Evolutionary conservation across 2,329 filamentous ascomycete genomes (phyloP).

Genomic region (Trichoderma cornu-damae): DNA sequence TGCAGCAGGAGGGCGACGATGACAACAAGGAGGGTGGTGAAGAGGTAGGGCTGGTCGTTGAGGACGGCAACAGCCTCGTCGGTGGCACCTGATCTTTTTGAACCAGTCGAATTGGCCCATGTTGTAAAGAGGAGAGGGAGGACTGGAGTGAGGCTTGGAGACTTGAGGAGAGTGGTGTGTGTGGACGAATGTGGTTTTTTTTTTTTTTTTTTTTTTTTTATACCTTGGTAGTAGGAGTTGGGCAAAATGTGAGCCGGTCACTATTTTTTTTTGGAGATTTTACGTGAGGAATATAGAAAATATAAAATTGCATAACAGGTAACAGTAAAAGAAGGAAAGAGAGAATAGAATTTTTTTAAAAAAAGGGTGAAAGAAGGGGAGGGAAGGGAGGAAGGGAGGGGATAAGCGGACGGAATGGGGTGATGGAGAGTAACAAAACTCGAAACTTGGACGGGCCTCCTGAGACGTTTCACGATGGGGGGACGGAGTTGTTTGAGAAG

Average conservation of each 20-base stretch:
- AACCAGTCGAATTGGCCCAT: conserved; percentile 56
- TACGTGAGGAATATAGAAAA: neutral
- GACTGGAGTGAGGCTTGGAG: neutral
- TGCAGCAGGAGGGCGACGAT: conserved; percentile 46
- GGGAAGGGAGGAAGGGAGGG: neutral
- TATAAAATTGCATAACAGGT: no score
- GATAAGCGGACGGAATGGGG: neutral
- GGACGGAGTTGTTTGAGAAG: conserved; percentile 1
- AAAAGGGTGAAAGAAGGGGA: neutral
- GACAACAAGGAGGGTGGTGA: conserved; percentile 53
- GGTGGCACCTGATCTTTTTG: conserved; percentile 51
- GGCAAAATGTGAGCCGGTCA: neutral
- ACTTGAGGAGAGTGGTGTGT: neutral
- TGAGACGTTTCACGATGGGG: conserved; percentile 21
- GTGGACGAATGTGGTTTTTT: no score
- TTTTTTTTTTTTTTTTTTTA: no score
- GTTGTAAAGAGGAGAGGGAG: no score
- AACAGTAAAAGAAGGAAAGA: neutral
- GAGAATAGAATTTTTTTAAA: neutral
- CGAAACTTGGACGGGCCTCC: conserved; percentile 12
- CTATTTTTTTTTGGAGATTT: neutral
- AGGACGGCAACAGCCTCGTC: conserved; percentile 53
- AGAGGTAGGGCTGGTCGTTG: conserved; percentile 57
- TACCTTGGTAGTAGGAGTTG: no score
- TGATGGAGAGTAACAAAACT: neutral